Percentiles rank a stretch among this genome's conserved stretches.
phyloP scores from a whole-genome alignment of 345 rosid genomes.

The Citrus mangshanensis region DNA sequence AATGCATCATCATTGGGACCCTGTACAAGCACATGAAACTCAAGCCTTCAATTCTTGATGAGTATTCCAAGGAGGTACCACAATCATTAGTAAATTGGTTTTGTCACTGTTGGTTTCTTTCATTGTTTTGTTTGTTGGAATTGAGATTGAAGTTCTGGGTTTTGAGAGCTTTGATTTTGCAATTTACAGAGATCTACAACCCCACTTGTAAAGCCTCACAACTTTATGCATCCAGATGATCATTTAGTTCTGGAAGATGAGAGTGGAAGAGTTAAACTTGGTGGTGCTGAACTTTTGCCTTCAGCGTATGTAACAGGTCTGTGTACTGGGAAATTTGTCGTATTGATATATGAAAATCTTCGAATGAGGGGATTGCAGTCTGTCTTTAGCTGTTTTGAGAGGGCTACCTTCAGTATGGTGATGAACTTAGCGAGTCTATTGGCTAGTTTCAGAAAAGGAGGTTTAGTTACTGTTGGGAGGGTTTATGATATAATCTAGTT shows the following conservation, averaged over 20 bases:
- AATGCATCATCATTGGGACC: slow-evolving; percentile 86
- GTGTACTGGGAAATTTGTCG: slow-evolving; percentile 3
- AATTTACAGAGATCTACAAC: slow-evolving; percentile 64
- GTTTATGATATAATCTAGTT: not conserved
- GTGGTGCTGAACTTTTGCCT: slow-evolving; percentile 59
- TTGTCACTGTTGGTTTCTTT: not conserved
- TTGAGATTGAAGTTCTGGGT: not conserved
- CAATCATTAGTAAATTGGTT: slow-evolving; percentile 9
- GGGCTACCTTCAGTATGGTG: not conserved
- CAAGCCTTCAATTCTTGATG: slow-evolving; percentile 91
- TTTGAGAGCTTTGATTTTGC: slow-evolving; percentile 4
- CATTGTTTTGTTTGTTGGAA: slow-evolving; percentile 13
- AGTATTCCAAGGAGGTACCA: slow-evolving; percentile 82
- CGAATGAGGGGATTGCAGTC: not conserved
- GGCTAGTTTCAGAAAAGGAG: not conserved
- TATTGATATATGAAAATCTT: not conserved
- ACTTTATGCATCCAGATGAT: slow-evolving; percentile 84
- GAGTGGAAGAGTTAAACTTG: slow-evolving; percentile 88
- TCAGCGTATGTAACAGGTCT: slow-evolving; percentile 78
- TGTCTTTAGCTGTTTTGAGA: not conserved
- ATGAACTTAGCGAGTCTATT: not conserved
- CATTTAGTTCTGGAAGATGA: slow-evolving; percentile 86
- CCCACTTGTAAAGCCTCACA: slow-evolving; percentile 79
- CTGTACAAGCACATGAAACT: slow-evolving; percentile 96
- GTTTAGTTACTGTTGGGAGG: not conserved